Base-by-base conservation (phyloP, 257 asterid species). In the Dorcoceras hygrometricum region DNA sequence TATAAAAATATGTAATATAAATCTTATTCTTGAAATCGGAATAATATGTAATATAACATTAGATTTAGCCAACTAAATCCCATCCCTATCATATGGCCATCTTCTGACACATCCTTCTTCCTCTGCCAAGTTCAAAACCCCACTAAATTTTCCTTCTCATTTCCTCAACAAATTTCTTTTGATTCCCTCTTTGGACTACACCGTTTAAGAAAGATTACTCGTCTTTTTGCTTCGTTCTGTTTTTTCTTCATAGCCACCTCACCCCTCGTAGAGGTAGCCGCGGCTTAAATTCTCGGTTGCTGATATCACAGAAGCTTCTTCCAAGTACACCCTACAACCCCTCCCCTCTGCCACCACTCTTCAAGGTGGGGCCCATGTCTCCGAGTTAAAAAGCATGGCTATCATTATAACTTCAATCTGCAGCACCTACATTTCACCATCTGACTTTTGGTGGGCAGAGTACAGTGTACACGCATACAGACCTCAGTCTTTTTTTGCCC, bases 331-430 rank as follows among this genome's bases (percentile, higher is more conserved):
- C n/a, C n/a, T n/a, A n/a, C n/a, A n/a, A n/a, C 56, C 66, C 16
- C n/a, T 58, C 25, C 51, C 46, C 51, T 12, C 51, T 43, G 51
- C 51, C 51, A 43, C 51, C 51, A 14, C 51, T 43, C 6, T 43
- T 2, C 66, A 29, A 26, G 9, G 61, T 59, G 70, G 82, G 53
- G 18, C 85, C 84, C 79, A 80, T 23, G 25, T 26, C 63, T 67
- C 36, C 14, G 23, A 23, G 61, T 70, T 43, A 63, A 76, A 57
- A 72, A 69, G 78, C 59, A 80, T 57, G 68, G 66, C 24, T 58
- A 66, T 25, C 55, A 77, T 70, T 36, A 63, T 71, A 63, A 75
- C 69, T 69, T 39, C 22, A 66, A 66, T 32, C 63, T 31, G 74
- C 59, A 59, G 43, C 63, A 61, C 69, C 79, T 58, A 67, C 53